Conservation (phyloP, 164 flowering plant species). For the Pachysandra terminalis region DNA sequence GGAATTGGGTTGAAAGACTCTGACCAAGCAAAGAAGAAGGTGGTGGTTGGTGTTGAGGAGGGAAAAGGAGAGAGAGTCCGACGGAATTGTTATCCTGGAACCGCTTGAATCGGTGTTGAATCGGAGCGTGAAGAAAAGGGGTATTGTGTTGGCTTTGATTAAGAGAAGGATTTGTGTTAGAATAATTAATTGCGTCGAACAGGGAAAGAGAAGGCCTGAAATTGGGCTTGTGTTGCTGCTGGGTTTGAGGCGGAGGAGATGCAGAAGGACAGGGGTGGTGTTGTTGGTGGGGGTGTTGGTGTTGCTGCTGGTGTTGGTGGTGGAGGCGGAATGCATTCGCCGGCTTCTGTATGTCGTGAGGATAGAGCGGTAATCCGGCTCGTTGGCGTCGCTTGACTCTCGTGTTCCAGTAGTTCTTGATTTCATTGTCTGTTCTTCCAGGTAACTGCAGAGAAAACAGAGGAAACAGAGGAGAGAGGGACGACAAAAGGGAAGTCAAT, state of each 20-base stretch:
- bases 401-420: constrained; percentile 79
- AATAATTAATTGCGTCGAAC: constrained; percentile 21
- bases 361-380: constrained; percentile 51
- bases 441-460: constrained; percentile 44
- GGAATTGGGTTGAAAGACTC: not conserved
- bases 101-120: constrained; percentile 17
- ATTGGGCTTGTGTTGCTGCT: constrained; percentile 16
- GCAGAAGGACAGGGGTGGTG: too few species aligned
- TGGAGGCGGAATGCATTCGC: constrained; percentile 11
- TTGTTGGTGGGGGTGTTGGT: too few species aligned
- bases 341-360: constrained; percentile 33
- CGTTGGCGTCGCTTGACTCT: constrained; percentile 50
- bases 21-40: constrained; percentile 18
- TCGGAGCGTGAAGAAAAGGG: constrained; percentile 7
- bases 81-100: constrained; percentile 6
- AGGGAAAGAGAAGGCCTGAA: constrained; percentile 20
- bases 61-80: constrained; percentile 10
- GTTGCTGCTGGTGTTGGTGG: too few species aligned
- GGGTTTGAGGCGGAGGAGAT: too few species aligned
- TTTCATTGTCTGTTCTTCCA: constrained; percentile 66
- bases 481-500: too few species aligned
- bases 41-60: constrained; percentile 7
- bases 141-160: constrained; percentile 5
- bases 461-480: too few species aligned
- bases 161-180: constrained; percentile 1